Evolutionary conservation across 371 early-diverging fungal genomes (phyloP), one percentile per base, ranked within the genome.

Genomic region (Capniomyces stellatus): DNA sequence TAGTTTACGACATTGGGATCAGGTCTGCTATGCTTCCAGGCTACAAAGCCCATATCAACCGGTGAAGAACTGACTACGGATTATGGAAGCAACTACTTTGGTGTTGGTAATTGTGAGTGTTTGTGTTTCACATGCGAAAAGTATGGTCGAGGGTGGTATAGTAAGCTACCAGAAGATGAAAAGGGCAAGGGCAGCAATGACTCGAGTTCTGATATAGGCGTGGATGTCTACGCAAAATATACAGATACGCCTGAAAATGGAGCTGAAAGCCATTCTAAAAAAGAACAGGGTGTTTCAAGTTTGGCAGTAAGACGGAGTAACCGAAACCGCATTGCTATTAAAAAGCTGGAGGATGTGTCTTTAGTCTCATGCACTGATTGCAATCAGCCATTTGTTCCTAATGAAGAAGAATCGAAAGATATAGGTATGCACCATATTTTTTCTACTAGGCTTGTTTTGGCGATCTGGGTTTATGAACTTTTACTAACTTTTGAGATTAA

Each of bases 51-150:
- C 12, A 89, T 95, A 27, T 69, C 75, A 12, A 71, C 76, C 29
- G 92, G 92, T 24, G 84, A 89, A 52, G 96, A 95, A 59, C 69
- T 95, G 25, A 87, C 89, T 0, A 80, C 82, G 1, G 77, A 73
- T 57, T 95, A 95, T 58, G 89, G 89, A 25, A 72, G 69, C 30
- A 73, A 84, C 58, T 95, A 95, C 55, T 95, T 95, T 75, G 93
- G 90, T 24, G 71, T 71, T 6, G 70, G 74, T 43, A 93, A 93
- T 63, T 66, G 75, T 46, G 91, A 91, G 55, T 95, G 96, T 57
- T 69, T 85, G 43, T 95, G 96, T 64, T 78, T 71, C 2, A 89
- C 88, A 0, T 95, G 94, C 62, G 92, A 92, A 71, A 72, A 52
- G 24, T 67, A 58, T 49, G 43, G 49, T 30, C 52, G 63, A 12